Evolutionary conservation across 31 red algal species (phyloP), one percentile per base, ranked within the genome.

Genomic region (Porphyra umbilicalis): DNA sequence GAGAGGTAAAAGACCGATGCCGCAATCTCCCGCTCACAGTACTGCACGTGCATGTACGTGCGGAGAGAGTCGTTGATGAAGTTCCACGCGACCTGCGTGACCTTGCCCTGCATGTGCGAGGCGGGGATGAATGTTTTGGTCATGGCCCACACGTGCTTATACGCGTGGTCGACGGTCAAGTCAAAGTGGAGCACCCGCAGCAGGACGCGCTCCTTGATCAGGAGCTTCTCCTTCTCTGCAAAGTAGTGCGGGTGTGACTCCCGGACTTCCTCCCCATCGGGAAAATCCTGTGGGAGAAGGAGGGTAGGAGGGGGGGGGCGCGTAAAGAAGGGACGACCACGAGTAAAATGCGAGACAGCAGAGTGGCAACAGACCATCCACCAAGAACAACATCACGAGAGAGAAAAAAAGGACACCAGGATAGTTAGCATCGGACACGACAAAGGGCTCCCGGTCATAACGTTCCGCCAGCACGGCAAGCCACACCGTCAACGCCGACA

Each of bases 131-230:
- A 80, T 25, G 34, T 80, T 32, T 86, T 89, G 35, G 85, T 90
- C n/a, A 94, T 37, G 42, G 87, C 81, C 85, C 88, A 90, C 34
- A 98, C 80, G 74, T 95, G 88, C 33, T 83, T 85, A 77, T 98
- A 94, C n/a, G 96, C 90, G 82, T 93, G 93, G 34, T 93, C 92
- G 75, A 95, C 88, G 10, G 76, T 89, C 75, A 98, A 82, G 82
- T 98, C 96, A 84, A 98, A 98, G 42, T 95, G 87, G 10, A 95
- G 84, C 33, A 90, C 93, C 6, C 96, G 89, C 33, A 98, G 80
- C 29, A 98, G 83, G 32, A 91, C 93, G 16, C 96, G 89, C 79
- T 98, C 96, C 39, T 92, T 92, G 76, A 88, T 90, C 16, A 98
- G 77, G 35, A 98, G 89, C 76, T 82, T 85, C 39, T 93, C 87